Evolutionary conservation across 176 grass and related monocot species (phyloP).

Genomic region (Bromus sterilis): DNA sequence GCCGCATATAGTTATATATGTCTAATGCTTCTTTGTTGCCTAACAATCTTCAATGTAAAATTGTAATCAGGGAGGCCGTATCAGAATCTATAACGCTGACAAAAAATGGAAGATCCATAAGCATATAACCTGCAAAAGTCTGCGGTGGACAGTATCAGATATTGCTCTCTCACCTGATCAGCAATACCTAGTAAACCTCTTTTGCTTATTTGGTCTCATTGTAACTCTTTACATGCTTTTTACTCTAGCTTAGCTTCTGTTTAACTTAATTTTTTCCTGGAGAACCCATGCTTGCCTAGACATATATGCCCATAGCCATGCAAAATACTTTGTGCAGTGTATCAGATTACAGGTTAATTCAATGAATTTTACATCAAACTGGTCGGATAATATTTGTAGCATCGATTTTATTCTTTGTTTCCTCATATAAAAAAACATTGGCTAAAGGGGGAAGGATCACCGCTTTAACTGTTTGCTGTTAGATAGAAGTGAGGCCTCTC

Average conservation of each 20-base stretch:
- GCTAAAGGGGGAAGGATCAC: background rate
- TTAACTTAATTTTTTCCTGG: background rate
- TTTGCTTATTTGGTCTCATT: background rate
- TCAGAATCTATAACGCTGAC: constrained; percentile 60
- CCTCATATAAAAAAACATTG: background rate
- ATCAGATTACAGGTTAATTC: background rate
- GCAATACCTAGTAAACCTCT: constrained; percentile 38
- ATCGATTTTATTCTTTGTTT: background rate
- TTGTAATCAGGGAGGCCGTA: constrained; percentile 55
- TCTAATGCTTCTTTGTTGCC: background rate
- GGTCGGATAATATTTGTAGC: background rate
- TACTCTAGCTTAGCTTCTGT: background rate
- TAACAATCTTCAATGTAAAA: background rate
- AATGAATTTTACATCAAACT: background rate
- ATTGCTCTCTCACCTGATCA: constrained; percentile 57
- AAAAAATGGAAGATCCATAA: constrained; percentile 57
- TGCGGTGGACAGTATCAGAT: constrained; percentile 68
- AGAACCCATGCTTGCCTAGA: background rate
- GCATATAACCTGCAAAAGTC: constrained; percentile 48
- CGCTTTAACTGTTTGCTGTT: background rate
- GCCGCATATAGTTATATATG: background rate
- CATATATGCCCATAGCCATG: background rate
- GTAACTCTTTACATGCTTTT: background rate
- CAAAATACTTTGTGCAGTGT: background rate
- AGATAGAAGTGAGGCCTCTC: background rate